Conservation (phyloP, 176 grass and related monocot genomes). For the Musa acuminata region DNA sequence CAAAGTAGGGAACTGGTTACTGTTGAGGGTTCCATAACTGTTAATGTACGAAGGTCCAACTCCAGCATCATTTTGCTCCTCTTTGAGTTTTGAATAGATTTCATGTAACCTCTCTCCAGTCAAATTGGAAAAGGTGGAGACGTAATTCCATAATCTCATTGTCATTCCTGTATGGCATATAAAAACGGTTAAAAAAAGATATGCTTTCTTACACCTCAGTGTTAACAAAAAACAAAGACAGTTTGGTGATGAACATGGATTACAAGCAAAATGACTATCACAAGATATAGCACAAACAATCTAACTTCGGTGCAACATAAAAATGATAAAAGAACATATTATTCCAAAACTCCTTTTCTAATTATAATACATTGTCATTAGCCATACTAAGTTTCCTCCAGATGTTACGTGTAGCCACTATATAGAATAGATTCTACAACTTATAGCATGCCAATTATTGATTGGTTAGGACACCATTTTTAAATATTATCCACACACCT, state of each 20-base stretch:
- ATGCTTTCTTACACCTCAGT: neutral
- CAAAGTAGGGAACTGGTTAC: conserved; percentile 49
- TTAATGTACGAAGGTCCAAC: conserved; percentile 67
- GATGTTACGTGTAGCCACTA: neutral
- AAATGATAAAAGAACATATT: no score
- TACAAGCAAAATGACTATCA: neutral
- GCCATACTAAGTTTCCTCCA: neutral
- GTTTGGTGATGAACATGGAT: neutral
- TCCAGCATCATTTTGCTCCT: conserved; percentile 69
- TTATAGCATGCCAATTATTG: no score
- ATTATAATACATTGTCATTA: neutral
- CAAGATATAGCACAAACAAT: no score
- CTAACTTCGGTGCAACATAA: no score
- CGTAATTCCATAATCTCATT: conserved; percentile 96
- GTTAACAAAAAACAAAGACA: neutral
- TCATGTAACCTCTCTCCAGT: conserved; percentile 69
- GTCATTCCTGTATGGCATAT: conserved; percentile 62
- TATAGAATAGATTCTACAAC: no score
- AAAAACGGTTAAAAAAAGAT: neutral
- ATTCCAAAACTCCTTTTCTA: no score
- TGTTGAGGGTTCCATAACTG: conserved; percentile 36
- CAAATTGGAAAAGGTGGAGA: conserved; percentile 88
- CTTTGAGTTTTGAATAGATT: conserved; percentile 81
- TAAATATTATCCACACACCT: no score
- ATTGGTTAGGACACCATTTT: no score